Conservation (phyloP, 129 eudicot genomes). For the Saposhnikovia divaricata region DNA sequence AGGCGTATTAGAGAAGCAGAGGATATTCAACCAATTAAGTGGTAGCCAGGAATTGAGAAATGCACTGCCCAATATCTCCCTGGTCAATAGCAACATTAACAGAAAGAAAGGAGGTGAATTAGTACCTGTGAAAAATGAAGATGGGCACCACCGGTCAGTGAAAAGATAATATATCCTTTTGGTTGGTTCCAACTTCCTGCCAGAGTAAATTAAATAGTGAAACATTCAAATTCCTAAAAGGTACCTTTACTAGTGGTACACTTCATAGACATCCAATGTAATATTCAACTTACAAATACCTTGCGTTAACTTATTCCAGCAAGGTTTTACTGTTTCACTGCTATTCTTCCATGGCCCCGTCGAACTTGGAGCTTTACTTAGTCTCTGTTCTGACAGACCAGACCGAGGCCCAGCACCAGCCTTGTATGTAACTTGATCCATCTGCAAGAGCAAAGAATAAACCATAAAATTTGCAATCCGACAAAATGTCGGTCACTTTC, state of each 20-base stretch:
- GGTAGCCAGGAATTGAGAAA: not conserved
- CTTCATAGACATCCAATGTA: not conserved
- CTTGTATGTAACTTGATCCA: not conserved
- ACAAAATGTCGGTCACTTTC: not conserved
- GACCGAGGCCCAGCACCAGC: too few relatives aligned
- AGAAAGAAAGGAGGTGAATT: not conserved
- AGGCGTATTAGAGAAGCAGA: not conserved
- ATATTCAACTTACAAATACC: not conserved
- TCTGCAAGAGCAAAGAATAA: not conserved
- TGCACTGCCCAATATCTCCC: not conserved
- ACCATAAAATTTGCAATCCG: not conserved
- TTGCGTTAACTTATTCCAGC: not conserved
- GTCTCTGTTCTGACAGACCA: not conserved
- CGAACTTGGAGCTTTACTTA: not conserved
- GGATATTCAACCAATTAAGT: not conserved
- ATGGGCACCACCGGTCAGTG: not conserved
- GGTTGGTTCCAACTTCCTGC: not conserved
- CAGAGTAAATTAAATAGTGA: not conserved
- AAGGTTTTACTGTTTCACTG: not conserved
- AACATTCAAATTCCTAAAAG: not conserved
- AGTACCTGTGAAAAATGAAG: not conserved
- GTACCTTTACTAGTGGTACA: not conserved
- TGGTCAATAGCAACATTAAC: not conserved
- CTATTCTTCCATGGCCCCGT: not conserved
- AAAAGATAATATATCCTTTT: not conserved